Percentiles rank a stretch among this genome's conserved stretches.
Evolutionary conservation across 1,284 basidiomycete species (phyloP).

Genomic region (Apiotrichum gracile): DNA sequence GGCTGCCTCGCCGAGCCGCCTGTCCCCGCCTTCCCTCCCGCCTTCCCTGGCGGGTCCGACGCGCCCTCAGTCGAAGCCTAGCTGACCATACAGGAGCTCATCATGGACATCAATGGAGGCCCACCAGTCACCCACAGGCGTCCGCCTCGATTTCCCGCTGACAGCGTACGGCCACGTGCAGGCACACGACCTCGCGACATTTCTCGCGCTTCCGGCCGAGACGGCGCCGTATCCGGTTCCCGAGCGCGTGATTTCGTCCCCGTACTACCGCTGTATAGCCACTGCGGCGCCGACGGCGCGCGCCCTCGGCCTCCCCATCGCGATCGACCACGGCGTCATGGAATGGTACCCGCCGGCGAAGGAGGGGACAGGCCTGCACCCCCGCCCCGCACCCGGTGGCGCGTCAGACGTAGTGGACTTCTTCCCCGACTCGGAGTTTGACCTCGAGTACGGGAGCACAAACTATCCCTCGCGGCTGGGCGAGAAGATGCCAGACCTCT

Average conservation of each 20-base stretch:
- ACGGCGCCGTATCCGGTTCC: slow-evolving; percentile 33
- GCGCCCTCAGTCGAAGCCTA: no score
- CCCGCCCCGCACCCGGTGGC: slow-evolving; percentile 29
- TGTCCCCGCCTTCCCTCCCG: no score
- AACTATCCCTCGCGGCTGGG: slow-evolving; percentile 47
- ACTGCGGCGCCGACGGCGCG: slow-evolving; percentile 47
- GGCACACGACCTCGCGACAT: slow-evolving; percentile 45
- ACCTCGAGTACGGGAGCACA: slow-evolving; percentile 42
- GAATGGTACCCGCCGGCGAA: slow-evolving; percentile 9
- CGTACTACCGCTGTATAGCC: slow-evolving; percentile 53
- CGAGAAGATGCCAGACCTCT: slow-evolving; percentile 47
- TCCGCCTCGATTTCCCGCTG: slow-evolving; percentile 3
- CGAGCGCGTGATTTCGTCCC: slow-evolving; percentile 36
- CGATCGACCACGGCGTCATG: slow-evolving; percentile 14
- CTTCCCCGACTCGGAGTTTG: slow-evolving; percentile 33
- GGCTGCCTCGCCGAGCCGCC: background rate
- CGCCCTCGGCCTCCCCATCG: slow-evolving; percentile 3
- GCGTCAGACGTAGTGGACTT: slow-evolving; percentile 19
- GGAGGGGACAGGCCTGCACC: slow-evolving; percentile 38
- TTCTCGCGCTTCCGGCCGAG: slow-evolving; percentile 25
- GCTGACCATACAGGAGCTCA: background rate
- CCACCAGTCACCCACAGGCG: background rate
- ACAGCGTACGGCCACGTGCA: slow-evolving; percentile 45
- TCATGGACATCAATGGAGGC: background rate
- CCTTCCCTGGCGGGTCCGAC: no score